Evolutionary conservation across 306 rosid genomes (phyloP).

Genomic region (Vachellia pachyceras): DNA sequence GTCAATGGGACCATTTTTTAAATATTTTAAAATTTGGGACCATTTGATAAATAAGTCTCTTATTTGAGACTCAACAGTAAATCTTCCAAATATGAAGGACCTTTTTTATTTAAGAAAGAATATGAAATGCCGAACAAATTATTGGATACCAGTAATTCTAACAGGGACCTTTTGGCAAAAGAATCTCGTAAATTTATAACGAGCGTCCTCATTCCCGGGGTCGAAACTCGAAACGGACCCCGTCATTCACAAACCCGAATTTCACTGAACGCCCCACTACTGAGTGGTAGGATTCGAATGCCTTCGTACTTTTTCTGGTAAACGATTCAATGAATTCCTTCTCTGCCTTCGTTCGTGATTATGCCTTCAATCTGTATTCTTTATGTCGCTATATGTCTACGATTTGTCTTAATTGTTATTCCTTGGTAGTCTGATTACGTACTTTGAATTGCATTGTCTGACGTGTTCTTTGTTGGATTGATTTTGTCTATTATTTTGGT

Average conservation of each 20-base stretch:
- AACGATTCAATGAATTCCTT: background rate
- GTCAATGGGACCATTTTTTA: too few relatives aligned
- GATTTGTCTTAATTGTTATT: background rate
- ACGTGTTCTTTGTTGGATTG: background rate
- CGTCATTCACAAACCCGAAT: slow-evolving; percentile 12
- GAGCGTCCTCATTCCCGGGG: too few relatives aligned
- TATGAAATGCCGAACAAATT: background rate
- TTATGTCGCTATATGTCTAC: background rate
- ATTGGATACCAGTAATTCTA: background rate
- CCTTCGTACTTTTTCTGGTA: slow-evolving; percentile 29
- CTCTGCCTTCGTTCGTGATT: background rate
- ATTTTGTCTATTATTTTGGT: slow-evolving; percentile 4
- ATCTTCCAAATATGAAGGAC: too few relatives aligned
- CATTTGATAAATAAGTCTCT: too few relatives aligned
- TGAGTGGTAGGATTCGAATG: background rate
- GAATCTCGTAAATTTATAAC: slow-evolving; percentile 20
- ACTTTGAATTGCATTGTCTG: slow-evolving; percentile 24
- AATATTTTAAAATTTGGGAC: too few relatives aligned
- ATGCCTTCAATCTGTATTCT: slow-evolving; percentile 10
- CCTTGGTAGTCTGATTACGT: slow-evolving; percentile 14
- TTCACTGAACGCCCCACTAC: background rate
- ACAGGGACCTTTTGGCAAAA: background rate
- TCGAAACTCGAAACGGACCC: too few relatives aligned
- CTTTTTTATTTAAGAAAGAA: too few relatives aligned
- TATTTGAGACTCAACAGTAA: too few relatives aligned